Base-by-base conservation (phyloP, 805 yeast species). In the Suhomyces pyralidae region DNA sequence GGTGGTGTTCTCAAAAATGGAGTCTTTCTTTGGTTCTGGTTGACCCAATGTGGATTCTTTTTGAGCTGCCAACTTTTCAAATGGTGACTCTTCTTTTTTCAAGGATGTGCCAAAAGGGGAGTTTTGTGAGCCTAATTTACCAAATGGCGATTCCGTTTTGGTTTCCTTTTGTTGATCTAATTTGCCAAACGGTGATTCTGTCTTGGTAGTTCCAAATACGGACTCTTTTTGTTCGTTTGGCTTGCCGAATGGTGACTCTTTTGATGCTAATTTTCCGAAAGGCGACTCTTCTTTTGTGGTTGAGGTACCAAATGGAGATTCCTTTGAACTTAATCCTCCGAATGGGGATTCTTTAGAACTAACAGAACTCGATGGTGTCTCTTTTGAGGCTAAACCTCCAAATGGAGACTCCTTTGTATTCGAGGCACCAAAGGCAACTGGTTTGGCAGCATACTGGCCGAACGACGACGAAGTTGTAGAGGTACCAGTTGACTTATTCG, bases 41-140 rank as follows among this genome's bases (percentile, higher is more conserved):
- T 44, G 50, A 4, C 53, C 59, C 25, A 57, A 57, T 45, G 54
- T 45, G 7, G 52, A 49, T 7, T 19, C n/a, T 4, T 42, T n/a
- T 24, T 20, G 14, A 20, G 25, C 8, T 2, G 10, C 30, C 2
- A 30, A 28, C 6, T 45, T 45, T n/a, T 26, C 53, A 44, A 53
- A 51, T 38, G 58, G 56, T 4, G 52, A 52, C 9, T 36, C 51
- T 5, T 40, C 46, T 20, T 47, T 44, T 14, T 30, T 36, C 25
- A 7, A 22, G 7, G 25, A 22, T 3, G 25, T 5, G 4, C 53
- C 59, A 30, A 57, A 57, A 43, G 54, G 40, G 3, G 52, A 49
- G 3, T 24, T 10, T 4, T 42, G 12, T 24, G 25, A n/a, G 5
- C 17, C 30, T 15, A 30, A 45, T 7, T 45, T 45, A 10, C 34